These are phyloP conservation scores for Myriosclerotinia duriaeana DNA, from an alignment of 2,329 filamentous ascomycete species.

Conservation along the genomic window DNA sequence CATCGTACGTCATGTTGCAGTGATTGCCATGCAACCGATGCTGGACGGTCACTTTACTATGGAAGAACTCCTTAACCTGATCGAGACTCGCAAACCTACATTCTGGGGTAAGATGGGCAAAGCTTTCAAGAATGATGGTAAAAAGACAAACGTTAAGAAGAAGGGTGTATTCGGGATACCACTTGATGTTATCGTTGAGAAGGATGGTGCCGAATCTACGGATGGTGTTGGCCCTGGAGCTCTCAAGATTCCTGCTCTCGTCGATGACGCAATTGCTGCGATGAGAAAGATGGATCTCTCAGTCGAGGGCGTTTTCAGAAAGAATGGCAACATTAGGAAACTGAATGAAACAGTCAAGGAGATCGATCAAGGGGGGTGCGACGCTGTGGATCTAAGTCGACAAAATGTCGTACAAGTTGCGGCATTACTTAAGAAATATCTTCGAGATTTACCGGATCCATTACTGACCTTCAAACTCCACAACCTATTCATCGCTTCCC, in stretches of 20 bases:
- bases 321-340: slow-evolving; percentile 97
- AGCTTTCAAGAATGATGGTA: slow-evolving; percentile 83
- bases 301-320: slow-evolving; percentile 96
- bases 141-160: slow-evolving; percentile 73
- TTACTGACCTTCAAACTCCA: slow-evolving; percentile 95
- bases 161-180: slow-evolving; percentile 92
- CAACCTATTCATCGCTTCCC: slow-evolving; percentile 82
- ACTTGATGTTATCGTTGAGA: slow-evolving; percentile 84
- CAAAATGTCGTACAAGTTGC: slow-evolving; percentile 93
- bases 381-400: slow-evolving; percentile 79
- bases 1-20: slow-evolving; percentile 91
- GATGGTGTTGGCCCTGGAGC: slow-evolving; percentile 92
- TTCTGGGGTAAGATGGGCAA: slow-evolving; percentile 99
- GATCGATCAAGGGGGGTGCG: slow-evolving; percentile 83
- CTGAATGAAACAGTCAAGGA: slow-evolving; percentile 81
- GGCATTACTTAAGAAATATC: slow-evolving; percentile 89
- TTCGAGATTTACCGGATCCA: slow-evolving; percentile 91
- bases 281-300: slow-evolving; percentile 99
- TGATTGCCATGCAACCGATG: slow-evolving; percentile 90
- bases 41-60: slow-evolving; percentile 88
- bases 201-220: slow-evolving; percentile 94
- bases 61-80: slow-evolving; percentile 87
- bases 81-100: slow-evolving; percentile 88
- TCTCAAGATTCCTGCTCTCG: slow-evolving; percentile 83
- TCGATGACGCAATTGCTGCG: slow-evolving; percentile 91